A percentile compares a stretch with the other conserved stretches of the same genome.
Conservation (phyloP, 2,329 filamentous ascomycete genomes). For the Drechmeria coniospora region DNA sequence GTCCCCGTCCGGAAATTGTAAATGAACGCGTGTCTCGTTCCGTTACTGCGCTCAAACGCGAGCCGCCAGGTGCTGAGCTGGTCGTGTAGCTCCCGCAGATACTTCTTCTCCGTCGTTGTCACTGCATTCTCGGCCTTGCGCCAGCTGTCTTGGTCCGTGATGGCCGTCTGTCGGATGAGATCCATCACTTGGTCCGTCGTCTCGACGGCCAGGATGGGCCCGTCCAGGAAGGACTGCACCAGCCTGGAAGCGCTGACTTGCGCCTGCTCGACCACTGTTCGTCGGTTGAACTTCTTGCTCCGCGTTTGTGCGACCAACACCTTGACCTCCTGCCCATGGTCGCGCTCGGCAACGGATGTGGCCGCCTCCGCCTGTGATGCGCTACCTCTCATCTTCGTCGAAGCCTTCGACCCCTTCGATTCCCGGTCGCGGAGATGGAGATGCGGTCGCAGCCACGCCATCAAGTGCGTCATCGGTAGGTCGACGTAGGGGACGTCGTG, state of each 20-base stretch:
- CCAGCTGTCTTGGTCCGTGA: constrained; percentile 77
- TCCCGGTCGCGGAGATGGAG: constrained; percentile 68
- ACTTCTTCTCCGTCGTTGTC: constrained; percentile 63
- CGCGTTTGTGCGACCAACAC: constrained; percentile 71
- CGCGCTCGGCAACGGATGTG: constrained; percentile 11
- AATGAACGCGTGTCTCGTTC: constrained; percentile 61
- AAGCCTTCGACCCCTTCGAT: constrained; percentile 44
- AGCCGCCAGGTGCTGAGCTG: constrained; percentile 49
- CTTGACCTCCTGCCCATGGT: constrained; percentile 56
- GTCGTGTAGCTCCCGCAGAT: constrained; percentile 69
- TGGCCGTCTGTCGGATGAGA: constrained; percentile 53
- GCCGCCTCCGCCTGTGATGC: constrained; percentile 14
- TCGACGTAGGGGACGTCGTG: constrained; percentile 66
- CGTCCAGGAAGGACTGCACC: constrained; percentile 55
- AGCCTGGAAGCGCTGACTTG: constrained; percentile 43
- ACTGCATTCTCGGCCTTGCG: constrained; percentile 64
- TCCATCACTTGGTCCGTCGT: constrained; percentile 73
- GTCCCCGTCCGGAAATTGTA: constrained; percentile 82
- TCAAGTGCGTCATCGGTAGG: constrained; percentile 54
- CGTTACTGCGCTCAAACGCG: constrained; percentile 37
- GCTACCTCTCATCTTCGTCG: constrained; percentile 23
- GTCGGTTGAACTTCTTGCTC: constrained; percentile 83
- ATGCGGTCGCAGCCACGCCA: constrained; percentile 69
- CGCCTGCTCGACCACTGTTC: constrained; percentile 71
- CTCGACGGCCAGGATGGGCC: constrained; percentile 77